These are phyloP conservation scores for Cokeromyces recurvatus DNA, from an alignment of 371 early-diverging fungal genomes.

Conservation along the genomic window DNA sequence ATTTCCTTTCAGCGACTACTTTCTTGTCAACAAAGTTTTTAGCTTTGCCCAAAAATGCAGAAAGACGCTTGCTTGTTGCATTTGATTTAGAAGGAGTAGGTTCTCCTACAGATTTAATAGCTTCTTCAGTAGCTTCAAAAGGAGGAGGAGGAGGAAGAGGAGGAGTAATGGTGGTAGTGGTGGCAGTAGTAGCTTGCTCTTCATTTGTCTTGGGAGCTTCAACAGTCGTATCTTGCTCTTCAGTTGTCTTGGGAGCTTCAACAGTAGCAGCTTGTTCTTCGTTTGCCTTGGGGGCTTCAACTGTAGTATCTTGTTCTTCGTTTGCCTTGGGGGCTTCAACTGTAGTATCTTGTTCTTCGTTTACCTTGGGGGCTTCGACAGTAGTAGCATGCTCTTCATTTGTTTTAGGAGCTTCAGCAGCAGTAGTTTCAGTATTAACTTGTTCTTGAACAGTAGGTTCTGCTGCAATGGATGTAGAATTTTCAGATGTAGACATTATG, in stretches of 20 bases:
- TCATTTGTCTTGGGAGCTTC: conserved; percentile 3
- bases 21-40: conserved; percentile 15
- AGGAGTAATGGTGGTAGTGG: neutral
- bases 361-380: neutral
- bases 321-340: no score
- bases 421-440: neutral
- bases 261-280: no score
- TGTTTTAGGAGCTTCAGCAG: no score
- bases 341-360: no score
- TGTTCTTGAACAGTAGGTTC: no score
- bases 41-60: conserved; percentile 15
- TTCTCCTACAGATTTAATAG: neutral
- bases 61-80: conserved; percentile 15
- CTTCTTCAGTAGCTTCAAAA: neutral
- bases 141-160: conserved; percentile 7
- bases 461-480: no score
- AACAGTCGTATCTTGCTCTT: conserved; percentile 10
- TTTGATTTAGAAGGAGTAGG: conserved; percentile 15
- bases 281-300: no score
- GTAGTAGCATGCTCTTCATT: conserved; percentile 6
- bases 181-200: conserved; percentile 2
- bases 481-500: no score
- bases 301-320: no score
- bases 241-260: neutral
- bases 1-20: conserved; percentile 15